Base-by-base conservation (phyloP, 148 eudicot species). In the Chenopodium berlandieri region DNA sequence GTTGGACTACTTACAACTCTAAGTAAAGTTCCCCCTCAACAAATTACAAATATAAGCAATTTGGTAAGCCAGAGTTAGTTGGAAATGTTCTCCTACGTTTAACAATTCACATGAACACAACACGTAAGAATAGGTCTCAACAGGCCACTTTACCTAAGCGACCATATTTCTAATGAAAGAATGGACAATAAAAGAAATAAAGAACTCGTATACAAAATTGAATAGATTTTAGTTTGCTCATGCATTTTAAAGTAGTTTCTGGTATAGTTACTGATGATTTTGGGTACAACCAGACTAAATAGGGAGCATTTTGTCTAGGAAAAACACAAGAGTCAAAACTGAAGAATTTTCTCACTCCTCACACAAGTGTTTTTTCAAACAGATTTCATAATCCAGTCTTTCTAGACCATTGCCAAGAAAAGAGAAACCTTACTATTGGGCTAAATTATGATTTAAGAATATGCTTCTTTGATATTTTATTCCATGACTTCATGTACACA, bases 381-480 rank as follows among this genome's bases (percentile, higher is more conserved):
- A 30, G 23, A 47, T 27, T 13, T 54, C 60, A 54, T 12, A 48
- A 9, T 48, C 52, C 52, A 10, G 52, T 48, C 12, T 25, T 80
- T 80, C 73, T 34, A 31, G 30, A 56, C 64, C 56, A 65, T 44
- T 34, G 17, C 11, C 19, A 60, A 2, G 75, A 63, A 75, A 73
- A 32, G 23, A 60, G 23, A 75, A 66, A 67, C 54, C 66, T 81
- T 68, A 22, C 58, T 44, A 37, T 75, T 56, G 31, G 68, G 71
- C 79, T 37, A 54, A 52, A 75, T 73, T 54, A 19, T 75, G 12
- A 74, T 48, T n/a, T 13, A 54, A 77, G 77, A 77, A 77, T 82
- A 82, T 82, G 81, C 77, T 78, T 82, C 73, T 71, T 20, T 34
- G 46, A n/a, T 67, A 32, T 27, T 13, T 44, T 12, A 9, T 50